Evolutionary conservation across 345 rosid species (phyloP), one percentile per base, ranked within the genome.

Genomic region (Lepidium sativum): DNA sequence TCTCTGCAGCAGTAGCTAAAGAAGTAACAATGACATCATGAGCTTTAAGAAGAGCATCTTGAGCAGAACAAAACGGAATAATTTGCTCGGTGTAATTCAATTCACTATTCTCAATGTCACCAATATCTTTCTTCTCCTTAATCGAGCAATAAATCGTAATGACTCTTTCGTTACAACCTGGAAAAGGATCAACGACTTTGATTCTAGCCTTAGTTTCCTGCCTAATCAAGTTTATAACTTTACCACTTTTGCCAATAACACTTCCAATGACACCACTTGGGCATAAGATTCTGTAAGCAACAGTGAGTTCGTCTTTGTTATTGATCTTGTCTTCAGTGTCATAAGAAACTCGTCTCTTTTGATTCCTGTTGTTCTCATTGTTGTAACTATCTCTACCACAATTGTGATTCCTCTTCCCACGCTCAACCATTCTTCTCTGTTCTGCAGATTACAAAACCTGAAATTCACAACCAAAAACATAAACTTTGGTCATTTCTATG

Each of bases 171-270:
- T 75, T 84, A 4, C 96, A 81, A 52, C 89, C 87, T 0, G 89
- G 85, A 50, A 84, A 88, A 0, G 96, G 96, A 69, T 94, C 97
- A 34, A 94, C 96, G 27, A 91, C 96, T 82, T 86, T 94, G 52
- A 91, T 88, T 65, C 84, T 85, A 0, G 99, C 96, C 79, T 87
- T 86, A 0, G 97, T 85, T 33, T 90, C 99, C 65, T 88, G 95
- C 79, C 99, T 83, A 34, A 94, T 83, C 5, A 82, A 70, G 37
- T 90, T 90, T 39, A 94, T 94, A 21, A 90, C 88, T 76, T 88
- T 94, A 13, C 99, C 99, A 51, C 80, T 79, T 73, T 94, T 94
- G 23, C 99, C 99, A 42, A 94, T 94, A 32, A 94, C 99, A 77
- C 96, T 94, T 31, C 99, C 99, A 16, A 94, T 94, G 51, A 90